A percentile compares a stretch with the other conserved stretches of the same genome.
Evolutionary conservation across 768 basidiomycete species (phyloP).

Genomic region (Boletus vinaceobasis): DNA sequence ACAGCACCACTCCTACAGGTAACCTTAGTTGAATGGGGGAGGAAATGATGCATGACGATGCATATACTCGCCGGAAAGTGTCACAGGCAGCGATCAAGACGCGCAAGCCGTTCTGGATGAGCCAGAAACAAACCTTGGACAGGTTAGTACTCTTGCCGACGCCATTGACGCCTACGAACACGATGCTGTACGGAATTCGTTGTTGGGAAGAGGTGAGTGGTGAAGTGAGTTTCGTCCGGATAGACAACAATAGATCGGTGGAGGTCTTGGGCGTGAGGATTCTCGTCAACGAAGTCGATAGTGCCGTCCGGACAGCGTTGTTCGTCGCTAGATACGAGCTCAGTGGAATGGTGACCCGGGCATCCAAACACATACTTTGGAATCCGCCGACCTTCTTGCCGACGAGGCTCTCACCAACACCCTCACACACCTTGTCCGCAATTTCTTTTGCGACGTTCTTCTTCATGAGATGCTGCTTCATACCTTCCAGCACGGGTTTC

Average conservation of each 20-base stretch:
- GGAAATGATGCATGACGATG: background rate
- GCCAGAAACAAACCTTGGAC: constrained; percentile 98
- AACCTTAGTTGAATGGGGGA: background rate
- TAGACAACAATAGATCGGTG: constrained; percentile 92
- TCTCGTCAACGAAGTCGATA: constrained; percentile 84
- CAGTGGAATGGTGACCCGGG: background rate
- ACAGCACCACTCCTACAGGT: constrained; percentile 83
- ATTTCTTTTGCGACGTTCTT: constrained; percentile 99
- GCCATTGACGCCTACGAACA: constrained; percentile 98
- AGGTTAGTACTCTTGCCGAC: constrained; percentile 99
- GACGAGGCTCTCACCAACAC: constrained; percentile 84
- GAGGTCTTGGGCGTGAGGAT: constrained; percentile 96
- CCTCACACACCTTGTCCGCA: constrained; percentile 89
- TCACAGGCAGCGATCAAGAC: constrained; percentile 99
- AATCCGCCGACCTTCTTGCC: constrained; percentile 91
- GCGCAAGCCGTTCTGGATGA: constrained; percentile 89
- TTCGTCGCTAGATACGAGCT: constrained; percentile 60
- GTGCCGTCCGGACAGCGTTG: constrained; percentile 75
- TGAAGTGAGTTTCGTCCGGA: constrained; percentile 80
- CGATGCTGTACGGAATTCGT: constrained; percentile 84
- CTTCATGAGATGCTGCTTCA: constrained; percentile 98
- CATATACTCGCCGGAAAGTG: constrained; percentile 72
- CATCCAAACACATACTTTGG: constrained; percentile 56
- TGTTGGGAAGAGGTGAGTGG: constrained; percentile 72
- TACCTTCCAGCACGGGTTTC: constrained; percentile 82